Base-by-base conservation (phyloP, 1,284 basidiomycete genomes). In the Anthracocystis setariae region DNA sequence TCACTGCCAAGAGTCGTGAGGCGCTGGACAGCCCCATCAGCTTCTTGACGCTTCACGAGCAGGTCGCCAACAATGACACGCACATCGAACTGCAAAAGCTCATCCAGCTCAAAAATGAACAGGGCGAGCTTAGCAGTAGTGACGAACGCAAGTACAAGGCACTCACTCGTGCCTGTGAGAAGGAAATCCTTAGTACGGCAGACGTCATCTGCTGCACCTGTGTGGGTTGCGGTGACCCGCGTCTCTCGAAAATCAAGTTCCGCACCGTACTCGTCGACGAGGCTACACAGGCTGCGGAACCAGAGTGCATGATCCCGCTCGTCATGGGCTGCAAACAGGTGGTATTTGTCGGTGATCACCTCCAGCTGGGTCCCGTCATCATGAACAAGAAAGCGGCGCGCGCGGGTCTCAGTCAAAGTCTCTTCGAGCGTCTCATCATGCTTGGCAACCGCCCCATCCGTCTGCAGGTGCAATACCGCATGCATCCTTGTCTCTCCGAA, bases 361-460 rank as follows among this genome's bases (percentile, higher is more conserved):
- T 92, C 85, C 96, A 99, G 87, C 90, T 98, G 46, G 96, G 96
- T 1, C 96, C 96, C 9, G 96, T 98, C 76, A 98, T 99, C 83
- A 98, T 98, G 96, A 98, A 98, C 89, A 98, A 98, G 88, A 98
- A 98, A 83, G 96, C 95, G 1, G 96, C 96, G 0, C 90, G 93
- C 15, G 96, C 96, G 0, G 96, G 96, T 27, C 87, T 98, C 42
- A 97, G 94, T 0, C 94, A 98, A 83, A 98, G 94, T 1, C 89
- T 99, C 23, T 98, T 99, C 80, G 96, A 99, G 84, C 91, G 96
- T 37, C 89, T 99, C 49, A 94, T 98, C 72, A 88, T 97, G 48
- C 90, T 98, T 55, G 91, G 91, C 46, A 98, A 98, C 84, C 89
- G 93, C 23, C 96, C 96, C 18, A 98, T 98, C 79, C 93, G 96